Conservation (phyloP, 176 grass and related monocot species). For the Tillandsia fasciculata region DNA sequence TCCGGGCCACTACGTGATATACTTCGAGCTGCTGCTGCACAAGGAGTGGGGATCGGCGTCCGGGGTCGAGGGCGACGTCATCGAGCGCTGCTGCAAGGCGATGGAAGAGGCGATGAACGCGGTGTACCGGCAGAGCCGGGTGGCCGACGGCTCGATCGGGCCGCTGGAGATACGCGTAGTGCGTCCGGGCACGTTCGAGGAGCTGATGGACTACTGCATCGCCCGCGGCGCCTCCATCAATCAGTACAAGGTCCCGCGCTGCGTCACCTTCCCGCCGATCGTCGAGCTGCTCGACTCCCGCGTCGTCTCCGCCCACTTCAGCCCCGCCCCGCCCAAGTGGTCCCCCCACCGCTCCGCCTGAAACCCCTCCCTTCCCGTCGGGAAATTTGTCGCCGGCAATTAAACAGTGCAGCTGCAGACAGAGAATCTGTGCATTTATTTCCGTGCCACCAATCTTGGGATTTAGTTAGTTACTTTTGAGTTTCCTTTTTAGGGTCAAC, state of each 20-base stretch:
- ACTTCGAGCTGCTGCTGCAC: constrained; percentile 79
- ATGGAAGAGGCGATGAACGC: constrained; percentile 85
- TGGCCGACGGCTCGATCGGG: constrained; percentile 80
- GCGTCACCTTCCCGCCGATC: constrained; percentile 87
- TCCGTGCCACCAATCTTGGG: no score
- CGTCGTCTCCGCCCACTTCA: constrained; percentile 75
- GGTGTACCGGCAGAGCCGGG: constrained; percentile 86
- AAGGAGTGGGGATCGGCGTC: neutral
- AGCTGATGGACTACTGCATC: constrained; percentile 95
- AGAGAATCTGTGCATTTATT: no score
- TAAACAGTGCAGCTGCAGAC: neutral
- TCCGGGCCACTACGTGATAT: constrained; percentile 89
- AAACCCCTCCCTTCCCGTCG: neutral
- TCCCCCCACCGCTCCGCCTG: constrained; percentile 33
- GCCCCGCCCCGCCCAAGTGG: constrained; percentile 72
- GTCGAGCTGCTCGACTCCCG: constrained; percentile 85
- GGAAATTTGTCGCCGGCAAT: no score
- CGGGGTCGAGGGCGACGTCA: constrained; percentile 20
- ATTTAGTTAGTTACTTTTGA: neutral
- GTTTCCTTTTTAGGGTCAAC: neutral
- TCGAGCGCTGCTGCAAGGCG: constrained; percentile 57
- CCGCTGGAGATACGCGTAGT: constrained; percentile 89
- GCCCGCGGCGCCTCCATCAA: constrained; percentile 81
- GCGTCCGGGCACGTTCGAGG: constrained; percentile 67
- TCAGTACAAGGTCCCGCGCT: constrained; percentile 88